phyloP scores from a whole-genome alignment of 2,329 filamentous ascomycete species.

The Hypocrella siamensis region DNA sequence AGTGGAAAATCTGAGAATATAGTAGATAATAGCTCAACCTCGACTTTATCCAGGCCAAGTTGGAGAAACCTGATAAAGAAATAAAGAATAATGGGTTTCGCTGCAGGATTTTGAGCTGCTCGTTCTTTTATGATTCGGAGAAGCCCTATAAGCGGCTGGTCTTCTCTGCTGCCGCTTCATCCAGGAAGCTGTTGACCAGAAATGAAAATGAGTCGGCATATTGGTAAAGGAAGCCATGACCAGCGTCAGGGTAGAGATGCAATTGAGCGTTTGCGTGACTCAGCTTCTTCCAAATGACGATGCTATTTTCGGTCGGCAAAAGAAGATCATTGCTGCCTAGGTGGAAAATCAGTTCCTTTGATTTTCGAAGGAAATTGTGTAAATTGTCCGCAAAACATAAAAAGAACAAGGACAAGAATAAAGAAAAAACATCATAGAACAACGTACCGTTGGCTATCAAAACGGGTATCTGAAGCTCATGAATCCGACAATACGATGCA shows the following conservation, averaged over 20 bases:
- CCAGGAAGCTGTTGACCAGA: slow-evolving; percentile 17
- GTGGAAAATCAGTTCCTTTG: not conserved
- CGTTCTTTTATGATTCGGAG: too few relatives aligned
- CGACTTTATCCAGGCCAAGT: too few relatives aligned
- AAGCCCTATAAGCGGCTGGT: too few relatives aligned
- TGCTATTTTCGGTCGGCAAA: slow-evolving; percentile 20
- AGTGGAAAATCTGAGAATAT: too few relatives aligned
- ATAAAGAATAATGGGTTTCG: too few relatives aligned
- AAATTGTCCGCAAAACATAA: too few relatives aligned
- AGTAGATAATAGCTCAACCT: too few relatives aligned
- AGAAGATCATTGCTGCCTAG: slow-evolving; percentile 18
- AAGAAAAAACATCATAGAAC: not conserved
- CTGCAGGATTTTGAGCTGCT: too few relatives aligned
- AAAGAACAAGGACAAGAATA: too few relatives aligned
- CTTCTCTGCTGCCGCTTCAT: slow-evolving; percentile 1
- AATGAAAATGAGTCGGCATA: slow-evolving; percentile 15
- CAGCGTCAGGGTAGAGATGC: slow-evolving; percentile 19
- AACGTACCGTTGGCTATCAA: slow-evolving; percentile 22
- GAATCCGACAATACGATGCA: slow-evolving; percentile 17
- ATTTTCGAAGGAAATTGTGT: too few relatives aligned
- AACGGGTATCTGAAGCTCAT: slow-evolving; percentile 18
- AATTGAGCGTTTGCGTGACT: slow-evolving; percentile 14
- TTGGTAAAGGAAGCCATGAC: slow-evolving; percentile 20
- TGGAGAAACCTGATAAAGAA: too few relatives aligned
- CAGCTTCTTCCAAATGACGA: slow-evolving; percentile 20